Evolutionary conservation across 139 green algal genomes (phyloP), one percentile per base, ranked within the genome.

Genomic region (Chlorella ohadii): DNA sequence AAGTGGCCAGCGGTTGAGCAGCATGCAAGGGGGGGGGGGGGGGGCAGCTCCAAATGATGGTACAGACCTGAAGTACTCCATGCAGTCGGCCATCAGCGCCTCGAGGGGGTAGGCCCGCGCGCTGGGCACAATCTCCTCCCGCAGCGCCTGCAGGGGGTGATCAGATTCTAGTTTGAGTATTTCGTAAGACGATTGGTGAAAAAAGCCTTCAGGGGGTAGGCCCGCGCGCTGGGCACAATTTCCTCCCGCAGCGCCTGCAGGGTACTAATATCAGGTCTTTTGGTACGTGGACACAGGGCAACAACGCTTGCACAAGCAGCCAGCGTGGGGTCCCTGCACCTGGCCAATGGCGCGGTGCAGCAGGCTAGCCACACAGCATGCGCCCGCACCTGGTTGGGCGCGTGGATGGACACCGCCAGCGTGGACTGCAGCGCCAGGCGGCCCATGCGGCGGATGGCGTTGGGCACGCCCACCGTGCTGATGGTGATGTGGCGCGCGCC

Each of bases 401-500:
- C 93, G 82, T 96, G 92, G 38, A 99, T 89, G 36, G 81, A 92
- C 4, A 98, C 93, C 6, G 96, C 96, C 61, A 98, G 90, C 22
- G 93, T 97, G 72, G 79, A 84, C 86, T 95, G 93, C 39, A 95
- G 55, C 38, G 87, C 64, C 33, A 88, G 59, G 33, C 84, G 36
- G 3, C 93, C 96, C 57, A 99, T 90, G 33, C 78, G 89, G 55
- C 39, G 16, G 28, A 97, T 94, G 41, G 95, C 80, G 61, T 97
- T 93, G 44, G 90, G 90, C 79, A 98, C 91, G 74, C 96, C 97
- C n/a, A 99, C 97, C 0, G 97, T 99, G n/a, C 89, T 96, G 61
- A 99, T 95, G 34, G 97, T 99, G 78, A 99, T 98, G 86, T 93
- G 92, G 61, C 94, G 92, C 22, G 86, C 93, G 36, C 92, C 79